Percentiles rank a stretch among this genome's conserved stretches.
phyloP scores from a whole-genome alignment of 306 rosid species.

The Castanea sativa region DNA sequence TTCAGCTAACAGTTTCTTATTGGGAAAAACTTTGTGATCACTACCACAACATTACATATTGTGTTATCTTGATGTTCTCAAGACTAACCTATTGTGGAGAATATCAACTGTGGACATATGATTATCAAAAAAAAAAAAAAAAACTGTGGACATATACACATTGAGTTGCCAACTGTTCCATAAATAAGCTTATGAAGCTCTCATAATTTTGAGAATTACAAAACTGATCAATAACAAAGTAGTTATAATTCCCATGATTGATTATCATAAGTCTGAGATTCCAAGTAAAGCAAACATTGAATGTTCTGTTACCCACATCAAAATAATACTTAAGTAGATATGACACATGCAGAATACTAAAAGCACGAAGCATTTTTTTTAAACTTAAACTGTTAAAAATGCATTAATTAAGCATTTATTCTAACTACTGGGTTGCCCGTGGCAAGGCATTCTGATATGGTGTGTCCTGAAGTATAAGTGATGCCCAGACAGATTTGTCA shows the following conservation, averaged over 20 bases:
- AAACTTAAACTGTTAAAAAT: background rate
- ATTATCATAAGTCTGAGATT: background rate
- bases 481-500: too few relatives aligned
- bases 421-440: background rate
- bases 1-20: background rate
- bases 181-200: too few relatives aligned
- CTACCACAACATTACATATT: background rate
- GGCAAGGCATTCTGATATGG: background rate
- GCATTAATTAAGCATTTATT: background rate
- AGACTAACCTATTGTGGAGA: background rate
- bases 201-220: background rate
- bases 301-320: background rate
- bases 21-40: background rate
- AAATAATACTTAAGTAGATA: background rate
- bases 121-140: too few relatives aligned
- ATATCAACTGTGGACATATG: background rate
- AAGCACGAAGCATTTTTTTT: background rate
- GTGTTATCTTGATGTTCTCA: background rate
- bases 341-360: background rate
- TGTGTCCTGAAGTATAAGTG: too few relatives aligned
- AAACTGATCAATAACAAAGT: background rate
- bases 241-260: background rate
- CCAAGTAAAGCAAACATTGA: background rate
- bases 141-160: background rate
- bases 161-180: background rate